Evolutionary conservation across 495 filamentous ascomycete genomes (phyloP), one percentile per base, ranked within the genome.

Genomic region (Neurospora tetrasperma): DNA sequence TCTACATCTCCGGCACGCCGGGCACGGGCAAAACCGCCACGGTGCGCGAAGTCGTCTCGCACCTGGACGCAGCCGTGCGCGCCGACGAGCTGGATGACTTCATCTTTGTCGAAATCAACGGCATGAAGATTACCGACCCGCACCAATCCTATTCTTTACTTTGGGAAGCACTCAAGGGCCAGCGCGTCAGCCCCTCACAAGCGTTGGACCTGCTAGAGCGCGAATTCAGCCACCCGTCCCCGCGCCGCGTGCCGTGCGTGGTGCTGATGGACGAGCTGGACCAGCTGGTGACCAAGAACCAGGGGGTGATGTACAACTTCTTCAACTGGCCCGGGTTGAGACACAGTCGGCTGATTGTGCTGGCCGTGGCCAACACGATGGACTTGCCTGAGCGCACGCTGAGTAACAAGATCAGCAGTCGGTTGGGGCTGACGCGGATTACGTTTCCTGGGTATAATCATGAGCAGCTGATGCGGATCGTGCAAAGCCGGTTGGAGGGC

Each of bases 281-380:
- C 82, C 96, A 99, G 79, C 88, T 99, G 5, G 96, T 98, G 3
- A 99, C 96, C 27, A 94, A 93, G 73, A 97, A 96, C 78, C 96
- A 99, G 76, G 93, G 92, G 38, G 96, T 99, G 79, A 99, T 99
- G 96, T 99, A 99, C 84, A 99, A 99, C 79, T 99, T 99, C 82
- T 99, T 99, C 88, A 99, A 99, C 78, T 99, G 96, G 96, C 96
- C 96, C n/a, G 90, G 90, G 23, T 87, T 97, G 23, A 89, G 92
- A 42, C 93, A 99, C 79, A 96, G 92, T 40, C 88, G 94, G 66
- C 86, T 99, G 42, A 97, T 98, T 79, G 96, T 99, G 14, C 87
- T 99, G 1, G 96, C 96, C 9, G 96, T 99, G 11, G 96, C 96
- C 42, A 99, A 99, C 81, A 99, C 96, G 27, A 99, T 99, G 96